A percentile compares a stretch with the other conserved stretches of the same genome.
Conservation (phyloP, 2,329 filamentous ascomycete genomes). For the Cladophialophora carrionii region DNA sequence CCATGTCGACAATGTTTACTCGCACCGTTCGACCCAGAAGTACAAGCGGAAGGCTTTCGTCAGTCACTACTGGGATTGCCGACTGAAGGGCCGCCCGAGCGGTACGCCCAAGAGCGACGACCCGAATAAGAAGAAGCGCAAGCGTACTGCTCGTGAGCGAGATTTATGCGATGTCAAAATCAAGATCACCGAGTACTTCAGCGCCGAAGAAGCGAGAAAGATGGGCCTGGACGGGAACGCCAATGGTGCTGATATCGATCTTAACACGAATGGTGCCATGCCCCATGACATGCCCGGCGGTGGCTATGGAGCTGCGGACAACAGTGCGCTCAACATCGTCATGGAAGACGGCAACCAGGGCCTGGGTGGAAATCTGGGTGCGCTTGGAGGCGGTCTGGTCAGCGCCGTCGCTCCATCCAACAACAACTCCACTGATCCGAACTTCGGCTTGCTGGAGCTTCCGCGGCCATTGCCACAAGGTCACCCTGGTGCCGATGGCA, state of each 20-base stretch:
- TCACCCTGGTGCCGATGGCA: slow-evolving; percentile 55
- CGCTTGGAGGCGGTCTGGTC: slow-evolving; percentile 1
- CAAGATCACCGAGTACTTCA: slow-evolving; percentile 79
- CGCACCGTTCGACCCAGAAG: slow-evolving; percentile 76
- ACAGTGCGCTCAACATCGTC: slow-evolving; percentile 39
- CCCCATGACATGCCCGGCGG: slow-evolving; percentile 15
- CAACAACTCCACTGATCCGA: slow-evolving; percentile 28
- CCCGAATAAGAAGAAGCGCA: slow-evolving; percentile 79
- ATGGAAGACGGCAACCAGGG: slow-evolving; percentile 29
- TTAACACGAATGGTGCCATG: slow-evolving; percentile 12
- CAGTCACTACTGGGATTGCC: slow-evolving; percentile 83
- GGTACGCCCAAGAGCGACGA: slow-evolving; percentile 75
- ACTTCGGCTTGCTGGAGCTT: slow-evolving; percentile 52
- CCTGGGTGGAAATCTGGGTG: neutral
- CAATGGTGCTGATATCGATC: slow-evolving; percentile 41
- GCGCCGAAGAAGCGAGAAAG: slow-evolving; percentile 48
- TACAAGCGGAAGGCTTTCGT: slow-evolving; percentile 83
- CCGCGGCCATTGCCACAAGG: slow-evolving; percentile 47
- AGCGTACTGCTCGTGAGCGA: slow-evolving; percentile 71
- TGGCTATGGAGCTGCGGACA: slow-evolving; percentile 34
- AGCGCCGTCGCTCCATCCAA: slow-evolving; percentile 21
- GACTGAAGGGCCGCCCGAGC: slow-evolving; percentile 76
- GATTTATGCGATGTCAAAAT: slow-evolving; percentile 87
- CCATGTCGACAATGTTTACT: slow-evolving; percentile 83
- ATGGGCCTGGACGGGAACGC: slow-evolving; percentile 30